These are phyloP conservation scores for Calonectria pauciramosa DNA, from an alignment of 2,329 filamentous ascomycete genomes.

Conservation along the genomic window DNA sequence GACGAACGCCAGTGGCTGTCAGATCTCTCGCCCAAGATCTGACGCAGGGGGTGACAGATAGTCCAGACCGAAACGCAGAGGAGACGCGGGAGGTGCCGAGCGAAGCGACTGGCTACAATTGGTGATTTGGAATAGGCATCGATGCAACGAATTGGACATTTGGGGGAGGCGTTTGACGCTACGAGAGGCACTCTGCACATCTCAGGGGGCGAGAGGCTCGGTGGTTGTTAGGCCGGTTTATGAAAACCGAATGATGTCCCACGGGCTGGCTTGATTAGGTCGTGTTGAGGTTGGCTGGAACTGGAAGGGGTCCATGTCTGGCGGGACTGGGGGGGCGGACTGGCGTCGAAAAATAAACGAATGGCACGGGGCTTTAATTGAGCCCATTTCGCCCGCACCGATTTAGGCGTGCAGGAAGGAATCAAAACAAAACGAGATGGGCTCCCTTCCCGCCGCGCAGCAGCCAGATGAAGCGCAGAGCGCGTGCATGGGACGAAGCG, in stretches of 20 bases:
- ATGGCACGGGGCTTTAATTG: slow-evolving; percentile 15
- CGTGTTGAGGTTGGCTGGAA: slow-evolving; percentile 3
- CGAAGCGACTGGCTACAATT: not conserved
- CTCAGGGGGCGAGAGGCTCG: not conserved
- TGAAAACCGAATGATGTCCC: slow-evolving; percentile 14
- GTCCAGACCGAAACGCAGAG: not conserved
- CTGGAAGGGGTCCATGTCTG: slow-evolving; percentile 8
- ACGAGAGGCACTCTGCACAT: not conserved
- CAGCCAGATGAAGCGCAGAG: slow-evolving; percentile 2
- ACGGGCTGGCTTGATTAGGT: slow-evolving; percentile 7
- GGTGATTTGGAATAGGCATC: not conserved
- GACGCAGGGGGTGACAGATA: not conserved
- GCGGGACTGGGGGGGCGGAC: not conserved
- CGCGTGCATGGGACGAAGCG: slow-evolving; percentile 5
- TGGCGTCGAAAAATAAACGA: not conserved
- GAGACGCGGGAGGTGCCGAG: not conserved
- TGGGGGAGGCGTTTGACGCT: not conserved
- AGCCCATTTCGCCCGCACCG: slow-evolving; percentile 2
- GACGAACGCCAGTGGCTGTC: not conserved
- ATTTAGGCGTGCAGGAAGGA: slow-evolving; percentile 2
- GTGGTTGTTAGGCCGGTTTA: not conserved
- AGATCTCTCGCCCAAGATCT: not conserved
- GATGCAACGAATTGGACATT: not conserved
- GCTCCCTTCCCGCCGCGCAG: not conserved
- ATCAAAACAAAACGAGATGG: slow-evolving; percentile 8